Conservation (phyloP, 371 early-diverging fungal genomes). For the Mucor saturninus region DNA sequence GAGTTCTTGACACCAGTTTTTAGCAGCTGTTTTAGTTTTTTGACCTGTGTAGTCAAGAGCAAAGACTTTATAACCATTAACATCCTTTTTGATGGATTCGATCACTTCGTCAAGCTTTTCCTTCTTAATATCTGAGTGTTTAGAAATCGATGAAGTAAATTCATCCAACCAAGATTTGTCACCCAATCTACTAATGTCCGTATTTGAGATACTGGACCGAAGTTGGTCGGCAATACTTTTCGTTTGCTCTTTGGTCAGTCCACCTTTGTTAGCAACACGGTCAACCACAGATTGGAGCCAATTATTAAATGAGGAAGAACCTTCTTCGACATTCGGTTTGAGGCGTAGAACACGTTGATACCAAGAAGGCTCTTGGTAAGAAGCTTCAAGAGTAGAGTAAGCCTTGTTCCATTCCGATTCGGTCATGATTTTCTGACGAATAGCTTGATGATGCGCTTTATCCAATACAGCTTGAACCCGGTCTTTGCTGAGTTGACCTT, state of each 20-base stretch:
- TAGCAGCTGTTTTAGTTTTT: conserved; percentile 8
- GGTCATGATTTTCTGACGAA: conserved; percentile 25
- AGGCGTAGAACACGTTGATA: conserved; percentile 30
- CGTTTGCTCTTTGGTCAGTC: conserved; percentile 22
- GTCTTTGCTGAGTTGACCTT: conserved; percentile 29
- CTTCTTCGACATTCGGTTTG: conserved; percentile 28
- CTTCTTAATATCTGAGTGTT: conserved; percentile 23
- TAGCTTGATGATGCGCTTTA: conserved; percentile 17
- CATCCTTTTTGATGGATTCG: conserved; percentile 21
- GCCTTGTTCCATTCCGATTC: conserved; percentile 33
- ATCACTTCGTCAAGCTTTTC: conserved; percentile 21
- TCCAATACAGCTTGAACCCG: conserved; percentile 25
- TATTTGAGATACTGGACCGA: conserved; percentile 11
- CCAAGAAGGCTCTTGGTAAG: conserved; percentile 24
- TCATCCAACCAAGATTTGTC: conserved; percentile 26
- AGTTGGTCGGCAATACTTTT: conserved; percentile 17
- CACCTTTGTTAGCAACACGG: conserved; percentile 4
- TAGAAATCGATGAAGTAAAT: conserved; percentile 10
- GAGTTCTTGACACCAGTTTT: conserved; percentile 11
- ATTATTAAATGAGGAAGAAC: conserved; percentile 16
- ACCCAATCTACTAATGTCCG: conserved; percentile 22
- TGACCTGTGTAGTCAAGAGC: conserved; percentile 23
- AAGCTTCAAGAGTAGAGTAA: conserved; percentile 9
- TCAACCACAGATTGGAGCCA: conserved; percentile 19
- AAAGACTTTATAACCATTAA: conserved; percentile 24